Evolutionary conservation across 2,329 filamentous ascomycete species (phyloP).

Genomic region (Aspergillus calidoustus): DNA sequence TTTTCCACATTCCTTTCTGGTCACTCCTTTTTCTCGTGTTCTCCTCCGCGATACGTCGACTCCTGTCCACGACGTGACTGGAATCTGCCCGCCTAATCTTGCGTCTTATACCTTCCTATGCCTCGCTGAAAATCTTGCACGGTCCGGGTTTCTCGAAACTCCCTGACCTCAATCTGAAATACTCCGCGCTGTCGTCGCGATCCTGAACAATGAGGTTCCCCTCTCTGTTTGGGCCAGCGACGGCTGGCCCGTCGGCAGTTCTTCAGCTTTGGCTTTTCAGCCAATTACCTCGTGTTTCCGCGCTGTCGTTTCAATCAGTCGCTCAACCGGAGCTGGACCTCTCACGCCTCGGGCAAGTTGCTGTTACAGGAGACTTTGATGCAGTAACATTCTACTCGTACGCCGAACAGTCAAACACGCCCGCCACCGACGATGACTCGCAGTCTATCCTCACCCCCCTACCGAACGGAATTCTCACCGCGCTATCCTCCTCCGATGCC

Average conservation of each 20-base stretch:
- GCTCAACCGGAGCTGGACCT: constrained; percentile 65
- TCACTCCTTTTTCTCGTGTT: constrained; percentile 27
- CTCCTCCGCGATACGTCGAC: constrained; percentile 19
- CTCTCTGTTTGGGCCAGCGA: constrained; percentile 52
- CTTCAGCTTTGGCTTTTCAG: constrained; percentile 33
- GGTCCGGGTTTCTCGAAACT: constrained; percentile 12
- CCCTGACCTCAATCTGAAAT: neutral
- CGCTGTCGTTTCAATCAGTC: constrained; percentile 42
- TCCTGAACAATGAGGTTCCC: constrained; percentile 48
- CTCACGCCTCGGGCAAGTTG: constrained; percentile 76
- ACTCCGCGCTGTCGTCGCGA: constrained; percentile 42
- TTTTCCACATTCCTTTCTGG: constrained; percentile 25
- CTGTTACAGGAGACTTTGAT: constrained; percentile 85
- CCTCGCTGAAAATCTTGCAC: constrained; percentile 18
- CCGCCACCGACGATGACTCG: constrained; percentile 71
- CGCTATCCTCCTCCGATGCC: constrained; percentile 77
- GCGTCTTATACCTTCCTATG: constrained; percentile 13
- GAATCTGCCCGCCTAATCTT: constrained; percentile 17
- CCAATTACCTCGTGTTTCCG: constrained; percentile 31
- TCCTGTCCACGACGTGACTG: constrained; percentile 15
- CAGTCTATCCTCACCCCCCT: constrained; percentile 79
- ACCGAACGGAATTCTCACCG: constrained; percentile 81
- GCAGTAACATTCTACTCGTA: constrained; percentile 90
- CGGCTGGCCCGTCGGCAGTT: constrained; percentile 43
- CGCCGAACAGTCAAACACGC: constrained; percentile 71